Conservation (phyloP, 345 rosid genomes). For the Salix caprea region DNA sequence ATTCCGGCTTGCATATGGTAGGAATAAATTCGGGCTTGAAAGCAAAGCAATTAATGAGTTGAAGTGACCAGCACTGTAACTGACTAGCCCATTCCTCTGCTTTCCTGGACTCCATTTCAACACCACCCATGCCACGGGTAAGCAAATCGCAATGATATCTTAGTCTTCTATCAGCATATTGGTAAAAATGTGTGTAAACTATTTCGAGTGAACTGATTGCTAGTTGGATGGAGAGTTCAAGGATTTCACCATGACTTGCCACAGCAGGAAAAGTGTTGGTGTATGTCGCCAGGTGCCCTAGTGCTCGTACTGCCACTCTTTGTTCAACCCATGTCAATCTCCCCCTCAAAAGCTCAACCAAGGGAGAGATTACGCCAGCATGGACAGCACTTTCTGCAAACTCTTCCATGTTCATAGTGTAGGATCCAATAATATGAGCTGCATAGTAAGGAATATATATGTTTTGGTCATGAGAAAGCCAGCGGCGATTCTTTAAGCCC, state of each 20-base stretch:
- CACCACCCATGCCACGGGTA: constrained; percentile 99
- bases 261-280: constrained; percentile 72
- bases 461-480: constrained; percentile 97
- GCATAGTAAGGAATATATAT: constrained; percentile 98
- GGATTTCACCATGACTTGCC: constrained; percentile 80
- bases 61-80: constrained; percentile 99
- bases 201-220: constrained; percentile 93
- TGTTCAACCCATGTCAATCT: constrained; percentile 99
- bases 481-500: constrained; percentile 87
- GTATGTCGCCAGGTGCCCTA: constrained; percentile 96
- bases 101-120: constrained; percentile 97
- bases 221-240: constrained; percentile 81
- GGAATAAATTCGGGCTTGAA: constrained; percentile 97
- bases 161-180: constrained; percentile 65
- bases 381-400: constrained; percentile 80
- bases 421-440: constrained; percentile 95
- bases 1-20: constrained; percentile 80
- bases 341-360: constrained; percentile 89
- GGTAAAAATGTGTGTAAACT: constrained; percentile 94
- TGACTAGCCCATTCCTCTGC: constrained; percentile 99
- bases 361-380: constrained; percentile 83
- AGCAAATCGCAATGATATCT: constrained; percentile 95
- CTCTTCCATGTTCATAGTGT: constrained; percentile 99
- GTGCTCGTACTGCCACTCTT: constrained; percentile 92
- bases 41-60: constrained; percentile 99